Base-by-base conservation (phyloP, 768 basidiomycete genomes). In the Serendipita sp. region DNA sequence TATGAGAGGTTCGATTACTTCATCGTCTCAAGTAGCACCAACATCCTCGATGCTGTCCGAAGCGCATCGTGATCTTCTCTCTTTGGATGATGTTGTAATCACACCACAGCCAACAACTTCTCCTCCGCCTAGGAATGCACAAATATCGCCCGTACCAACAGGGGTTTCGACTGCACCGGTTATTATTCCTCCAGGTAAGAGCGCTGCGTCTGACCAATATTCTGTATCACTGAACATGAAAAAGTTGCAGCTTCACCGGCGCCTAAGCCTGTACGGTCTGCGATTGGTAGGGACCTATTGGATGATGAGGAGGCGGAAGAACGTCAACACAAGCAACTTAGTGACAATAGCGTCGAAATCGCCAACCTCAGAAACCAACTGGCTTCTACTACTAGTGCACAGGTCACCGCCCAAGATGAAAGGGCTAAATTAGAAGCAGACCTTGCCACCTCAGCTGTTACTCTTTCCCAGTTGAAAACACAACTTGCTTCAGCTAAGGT, bases 321-420 rank as follows among this genome's bases (percentile, higher is more conserved):
- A 73, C 78, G 3, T 63, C 77, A 0, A 76, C 83, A 15, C 76
- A 81, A 60, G 77, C 80, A 44, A 70, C 85, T 3, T 83, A 86
- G 16, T 3, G 86, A 92, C 68, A 81, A 81, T 65, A 90, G 88
- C 33, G 88, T 84, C 2, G 88, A 93, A 70, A 87, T 97, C 63
- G 91, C 90, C 4, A 94, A 96, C 70, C 74, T 83, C 23, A 86
- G 86, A 73, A 93, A 91, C 69, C 88, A 94, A 68, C 76, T 96
- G 50, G 79, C 81, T 68, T 90, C 87, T 11, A 95, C 92, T 2
- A 85, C 80, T 63, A 81, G 77, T 36, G 84, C 88, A 29, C 73
- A 94, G 10, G 80, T 85, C 43, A 77, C 79, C 2, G 75, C 86
- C 33, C 83, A 84, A 70, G 73, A 76, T 34, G 88, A 91, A 65